A percentile compares a stretch with the other conserved stretches of the same genome.
These are phyloP conservation scores for Cardiospermum halicacabum DNA, from an alignment of 345 rosid species.

Conservation along the genomic window DNA sequence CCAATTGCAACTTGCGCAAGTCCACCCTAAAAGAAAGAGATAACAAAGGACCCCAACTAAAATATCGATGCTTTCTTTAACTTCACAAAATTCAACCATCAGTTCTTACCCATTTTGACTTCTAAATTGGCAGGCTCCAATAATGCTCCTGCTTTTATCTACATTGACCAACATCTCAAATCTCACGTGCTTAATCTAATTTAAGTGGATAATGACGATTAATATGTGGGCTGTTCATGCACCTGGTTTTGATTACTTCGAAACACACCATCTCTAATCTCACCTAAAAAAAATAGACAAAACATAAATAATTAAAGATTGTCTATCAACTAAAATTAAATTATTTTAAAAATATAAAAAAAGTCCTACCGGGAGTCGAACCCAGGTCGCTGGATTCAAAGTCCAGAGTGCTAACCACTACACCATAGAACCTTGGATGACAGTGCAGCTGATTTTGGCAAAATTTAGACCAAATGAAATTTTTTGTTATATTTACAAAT, in stretches of 20 bases:
- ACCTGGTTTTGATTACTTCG: no score
- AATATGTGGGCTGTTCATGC: no score
- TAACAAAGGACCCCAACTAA: not conserved
- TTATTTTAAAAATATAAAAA: not conserved
- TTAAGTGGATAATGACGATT: no score
- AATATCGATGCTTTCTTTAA: not conserved
- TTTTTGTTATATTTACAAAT: no score
- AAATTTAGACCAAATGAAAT: no score
- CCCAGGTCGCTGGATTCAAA: conserved; percentile 98
- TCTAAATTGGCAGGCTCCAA: not conserved
- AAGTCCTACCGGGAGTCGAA: conserved; percentile 97
- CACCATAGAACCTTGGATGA: conserved; percentile 71
- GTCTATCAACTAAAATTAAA: not conserved
- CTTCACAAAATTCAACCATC: not conserved
- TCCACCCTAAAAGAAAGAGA: no score
- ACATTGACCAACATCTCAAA: not conserved
- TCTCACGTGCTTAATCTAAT: no score
- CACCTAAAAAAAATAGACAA: no score
- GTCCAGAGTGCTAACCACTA: conserved; percentile 99
- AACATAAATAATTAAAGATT: not conserved
- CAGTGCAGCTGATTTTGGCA: no score
- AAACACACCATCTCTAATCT: no score
- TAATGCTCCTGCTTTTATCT: not conserved
- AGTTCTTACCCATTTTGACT: not conserved
- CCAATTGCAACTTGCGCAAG: not conserved